These are phyloP conservation scores for Amborella trichopoda DNA, from an alignment of 164 flowering plant genomes.

Conservation along the genomic window DNA sequence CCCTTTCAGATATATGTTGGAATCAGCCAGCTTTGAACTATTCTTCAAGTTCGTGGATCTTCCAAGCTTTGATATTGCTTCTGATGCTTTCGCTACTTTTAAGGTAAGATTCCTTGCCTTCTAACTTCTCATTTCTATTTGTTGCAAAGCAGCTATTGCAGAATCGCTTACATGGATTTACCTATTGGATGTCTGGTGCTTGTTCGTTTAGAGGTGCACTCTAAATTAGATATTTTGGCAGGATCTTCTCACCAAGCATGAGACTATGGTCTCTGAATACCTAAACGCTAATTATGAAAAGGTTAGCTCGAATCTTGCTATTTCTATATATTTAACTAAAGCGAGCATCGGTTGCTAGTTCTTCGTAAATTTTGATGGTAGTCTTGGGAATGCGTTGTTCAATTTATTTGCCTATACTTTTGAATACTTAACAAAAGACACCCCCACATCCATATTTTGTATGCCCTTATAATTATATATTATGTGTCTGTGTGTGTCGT, in stretches of 20 bases:
- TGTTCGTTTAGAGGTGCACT: background rate
- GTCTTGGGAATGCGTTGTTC: no score
- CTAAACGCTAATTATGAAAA: conserved; percentile 69
- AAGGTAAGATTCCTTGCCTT: conserved; percentile 44
- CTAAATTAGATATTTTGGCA: conserved; percentile 17
- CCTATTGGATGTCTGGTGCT: background rate
- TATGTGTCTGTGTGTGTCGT: background rate
- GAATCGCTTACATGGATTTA: background rate
- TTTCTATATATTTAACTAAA: background rate
- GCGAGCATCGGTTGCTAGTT: no score
- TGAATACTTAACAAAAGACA: background rate
- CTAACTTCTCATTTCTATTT: conserved; percentile 5
- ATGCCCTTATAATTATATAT: no score
- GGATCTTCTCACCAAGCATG: conserved; percentile 94
- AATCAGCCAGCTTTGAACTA: conserved; percentile 81
- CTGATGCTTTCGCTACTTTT: conserved; percentile 93
- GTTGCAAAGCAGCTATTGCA: background rate
- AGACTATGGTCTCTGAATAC: conserved; percentile 48
- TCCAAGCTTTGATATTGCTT: conserved; percentile 86
- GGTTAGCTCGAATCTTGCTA: conserved; percentile 28
- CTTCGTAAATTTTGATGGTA: no score
- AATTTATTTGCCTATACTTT: background rate
- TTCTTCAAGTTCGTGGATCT: conserved; percentile 94
- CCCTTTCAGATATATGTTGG: conserved; percentile 81
- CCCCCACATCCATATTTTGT: background rate